A percentile compares a stretch with the other conserved stretches of the same genome.
These are phyloP conservation scores for Penicillium sp. DNA, from an alignment of 2,329 filamentous ascomycete species.

Conservation along the genomic window DNA sequence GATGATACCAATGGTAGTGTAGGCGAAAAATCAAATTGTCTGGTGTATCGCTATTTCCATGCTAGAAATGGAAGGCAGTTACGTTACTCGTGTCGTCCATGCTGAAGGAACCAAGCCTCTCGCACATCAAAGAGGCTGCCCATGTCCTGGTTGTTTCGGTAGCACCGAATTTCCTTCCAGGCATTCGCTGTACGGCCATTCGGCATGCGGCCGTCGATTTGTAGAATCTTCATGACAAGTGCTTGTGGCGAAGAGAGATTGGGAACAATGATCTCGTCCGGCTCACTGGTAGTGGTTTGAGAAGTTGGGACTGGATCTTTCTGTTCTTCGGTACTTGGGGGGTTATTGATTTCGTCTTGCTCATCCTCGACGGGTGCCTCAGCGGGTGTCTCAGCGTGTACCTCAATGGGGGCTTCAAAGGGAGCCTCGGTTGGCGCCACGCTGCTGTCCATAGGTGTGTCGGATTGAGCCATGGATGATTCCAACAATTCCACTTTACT, in stretches of 20 bases:
- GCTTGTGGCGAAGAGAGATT: slow-evolving; percentile 29
- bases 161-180: slow-evolving; percentile 46
- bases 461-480: not conserved
- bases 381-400: not conserved
- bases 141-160: slow-evolving; percentile 47
- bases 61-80: not conserved
- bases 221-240: slow-evolving; percentile 36
- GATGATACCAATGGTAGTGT: not conserved
- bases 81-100: slow-evolving; percentile 13
- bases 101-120: slow-evolving; percentile 38
- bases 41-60: not conserved
- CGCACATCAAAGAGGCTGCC: slow-evolving; percentile 46
- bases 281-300: not conserved
- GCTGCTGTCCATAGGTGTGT: not conserved
- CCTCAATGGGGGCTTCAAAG: too few species aligned
- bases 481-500: not conserved
- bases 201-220: slow-evolving; percentile 40
- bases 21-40: not conserved
- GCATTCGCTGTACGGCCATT: slow-evolving; percentile 36
- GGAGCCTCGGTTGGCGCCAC: not conserved
- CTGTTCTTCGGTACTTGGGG: not conserved
- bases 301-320: not conserved
- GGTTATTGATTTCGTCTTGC: not conserved
- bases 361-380: not conserved
- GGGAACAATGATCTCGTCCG: slow-evolving; percentile 26